Evolutionary conservation across 2,329 filamentous ascomycete genomes (phyloP), one percentile per base, ranked within the genome.

Genomic region (Ploettnerulaceae sp.): DNA sequence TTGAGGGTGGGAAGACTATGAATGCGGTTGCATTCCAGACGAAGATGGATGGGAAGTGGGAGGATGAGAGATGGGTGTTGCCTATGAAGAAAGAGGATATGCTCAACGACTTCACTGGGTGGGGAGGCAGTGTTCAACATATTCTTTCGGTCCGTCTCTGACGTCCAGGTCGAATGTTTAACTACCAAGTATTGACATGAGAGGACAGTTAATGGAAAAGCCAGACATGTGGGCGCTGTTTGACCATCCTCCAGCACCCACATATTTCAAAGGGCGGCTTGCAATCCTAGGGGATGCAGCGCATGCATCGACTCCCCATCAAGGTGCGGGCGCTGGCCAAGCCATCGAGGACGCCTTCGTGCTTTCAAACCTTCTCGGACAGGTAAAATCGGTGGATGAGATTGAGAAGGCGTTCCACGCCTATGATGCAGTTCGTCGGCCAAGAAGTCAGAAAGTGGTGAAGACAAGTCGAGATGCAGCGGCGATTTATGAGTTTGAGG

Each of bases 211-310:
- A 43, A 70, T 74, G 66, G 64, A 71, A 38, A 71, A 73, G 37
- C 67, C 70, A 4, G 69, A 62, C 38, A 61, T 71, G 11, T 75
- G 72, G 72, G 71, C 69, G 2, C 51, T 75, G 0, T 75, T 73
- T 56, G 64, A 75, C 38, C 68, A 74, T 45, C 64, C 61, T 8
- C 68, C 67, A 7, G 68, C 71, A 5, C 61, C 60, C 18, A 59
- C 53, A 8, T 76, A 70, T 33, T 67, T 65, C 54, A 66, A 66
- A 18, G 67, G 67, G 6, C 65, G 70, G 0, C 56, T 75, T 18
- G 71, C 68, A 28, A 67, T 83, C 2, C 61, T 79, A 0, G 81
- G 80, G 11, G 80, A 84, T 56, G 78, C 80, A 0, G 81, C 80
- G 0, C 80, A 84, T 58, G 79, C 78, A 0, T 75, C 75, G 29